A percentile compares a stretch with the other conserved stretches of the same genome.
phyloP scores from a whole-genome alignment of 345 rosid species.

The Chamaenerion angustifolium region DNA sequence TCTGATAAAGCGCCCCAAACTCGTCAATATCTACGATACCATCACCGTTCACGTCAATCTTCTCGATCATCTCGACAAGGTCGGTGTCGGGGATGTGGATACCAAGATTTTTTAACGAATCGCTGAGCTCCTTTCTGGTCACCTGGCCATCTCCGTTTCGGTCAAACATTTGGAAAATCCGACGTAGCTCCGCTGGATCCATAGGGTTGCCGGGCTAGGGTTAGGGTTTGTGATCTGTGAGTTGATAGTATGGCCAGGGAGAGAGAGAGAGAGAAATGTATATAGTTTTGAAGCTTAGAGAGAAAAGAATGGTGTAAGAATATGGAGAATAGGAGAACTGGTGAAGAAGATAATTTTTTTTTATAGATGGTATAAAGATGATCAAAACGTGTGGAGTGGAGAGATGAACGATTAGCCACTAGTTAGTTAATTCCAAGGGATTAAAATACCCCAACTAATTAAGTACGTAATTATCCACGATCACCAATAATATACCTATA shows the following conservation, averaged over 20 bases:
- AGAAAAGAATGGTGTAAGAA: background rate
- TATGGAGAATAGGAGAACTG: background rate
- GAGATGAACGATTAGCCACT: conserved; percentile 1
- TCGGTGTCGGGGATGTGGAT: conserved; percentile 57
- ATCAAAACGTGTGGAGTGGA: background rate
- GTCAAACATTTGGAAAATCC: conserved; percentile 89
- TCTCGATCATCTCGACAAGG: conserved; percentile 61
- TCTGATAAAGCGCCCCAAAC: conserved; percentile 58
- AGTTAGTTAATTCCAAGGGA: too few species aligned
- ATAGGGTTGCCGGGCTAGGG: conserved; percentile 8
- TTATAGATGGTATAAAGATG: background rate
- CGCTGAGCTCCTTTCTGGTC: conserved; percentile 53
- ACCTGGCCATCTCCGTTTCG: conserved; percentile 75
- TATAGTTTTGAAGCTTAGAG: background rate
- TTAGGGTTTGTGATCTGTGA: background rate
- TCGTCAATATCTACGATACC: conserved; percentile 81
- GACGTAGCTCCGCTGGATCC: conserved; percentile 59
- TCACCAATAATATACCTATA: too few species aligned
- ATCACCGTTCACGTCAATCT: conserved; percentile 71
- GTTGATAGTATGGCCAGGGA: background rate
- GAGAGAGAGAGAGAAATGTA: background rate
- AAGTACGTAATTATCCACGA: too few species aligned
- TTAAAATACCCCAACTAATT: background rate
- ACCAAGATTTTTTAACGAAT: conserved; percentile 58
- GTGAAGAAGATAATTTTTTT: background rate